Evolutionary conservation across 129 eudicot genomes (phyloP).

Genomic region (Gnaphalium uliginosum): DNA sequence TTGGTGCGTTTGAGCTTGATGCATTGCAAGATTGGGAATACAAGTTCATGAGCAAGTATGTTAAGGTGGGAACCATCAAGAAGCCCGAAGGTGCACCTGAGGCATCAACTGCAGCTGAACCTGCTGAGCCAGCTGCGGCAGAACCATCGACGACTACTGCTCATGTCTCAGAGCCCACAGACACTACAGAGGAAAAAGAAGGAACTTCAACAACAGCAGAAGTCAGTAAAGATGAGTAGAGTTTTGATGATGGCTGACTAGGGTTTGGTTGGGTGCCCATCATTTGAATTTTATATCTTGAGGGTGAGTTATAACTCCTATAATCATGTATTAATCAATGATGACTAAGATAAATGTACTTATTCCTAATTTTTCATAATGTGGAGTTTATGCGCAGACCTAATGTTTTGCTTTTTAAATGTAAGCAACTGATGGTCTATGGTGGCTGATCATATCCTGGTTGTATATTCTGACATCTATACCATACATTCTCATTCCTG

Average conservation of each 20-base stretch:
- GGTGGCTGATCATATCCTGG: background rate
- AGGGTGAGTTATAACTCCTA: conserved; percentile 11
- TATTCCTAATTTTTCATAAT: conserved; percentile 14
- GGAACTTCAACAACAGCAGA: conserved; percentile 18
- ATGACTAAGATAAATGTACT: conserved; percentile 23
- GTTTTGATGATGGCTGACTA: conserved; percentile 8
- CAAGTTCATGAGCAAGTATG: conserved; percentile 98
- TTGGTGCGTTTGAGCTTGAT: conserved; percentile 90
- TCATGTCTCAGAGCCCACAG: conserved; percentile 39
- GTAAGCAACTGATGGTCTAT: background rate
- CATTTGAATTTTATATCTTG: background rate
- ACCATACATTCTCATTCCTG: no score
- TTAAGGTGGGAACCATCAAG: conserved; percentile 89
- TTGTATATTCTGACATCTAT: conserved; percentile 4
- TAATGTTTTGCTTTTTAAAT: background rate
- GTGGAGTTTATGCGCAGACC: conserved; percentile 6
- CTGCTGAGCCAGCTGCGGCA: conserved; percentile 23
- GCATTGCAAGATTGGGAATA: conserved; percentile 98
- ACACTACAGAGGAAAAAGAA: conserved; percentile 35
- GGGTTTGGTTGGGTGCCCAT: conserved; percentile 1
- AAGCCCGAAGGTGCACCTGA: conserved; percentile 35
- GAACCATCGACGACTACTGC: conserved; percentile 27
- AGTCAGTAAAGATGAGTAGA: conserved; percentile 29
- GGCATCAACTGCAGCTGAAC: conserved; percentile 33
- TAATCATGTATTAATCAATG: conserved; percentile 11